Conservation (phyloP, 441 rosid species). For the Eutrema salsugineum region DNA sequence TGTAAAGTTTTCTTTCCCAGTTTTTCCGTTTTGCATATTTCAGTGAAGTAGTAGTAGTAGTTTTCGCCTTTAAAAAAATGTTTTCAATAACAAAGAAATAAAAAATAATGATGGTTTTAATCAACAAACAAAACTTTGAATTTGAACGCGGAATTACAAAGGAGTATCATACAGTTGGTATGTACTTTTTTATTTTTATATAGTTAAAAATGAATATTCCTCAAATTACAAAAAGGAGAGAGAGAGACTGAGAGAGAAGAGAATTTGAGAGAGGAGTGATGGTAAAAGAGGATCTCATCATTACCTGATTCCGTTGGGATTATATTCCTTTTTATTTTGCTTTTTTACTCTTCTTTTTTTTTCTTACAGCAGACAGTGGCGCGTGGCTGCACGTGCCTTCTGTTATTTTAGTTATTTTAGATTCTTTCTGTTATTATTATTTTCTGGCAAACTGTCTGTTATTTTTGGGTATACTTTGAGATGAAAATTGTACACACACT, state of each 20-base stretch:
- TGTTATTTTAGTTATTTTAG: slow-evolving; percentile 21
- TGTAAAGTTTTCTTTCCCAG: background rate
- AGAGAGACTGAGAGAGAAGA: background rate
- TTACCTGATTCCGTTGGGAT: slow-evolving; percentile 38
- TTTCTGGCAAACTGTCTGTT: background rate
- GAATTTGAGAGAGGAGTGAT: background rate
- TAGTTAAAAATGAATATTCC: background rate
- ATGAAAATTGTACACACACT: background rate
- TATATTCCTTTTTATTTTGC: slow-evolving; percentile 17
- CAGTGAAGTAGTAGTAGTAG: no score
- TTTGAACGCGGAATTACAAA: no score
- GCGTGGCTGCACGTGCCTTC: slow-evolving; percentile 29
- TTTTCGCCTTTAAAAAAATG: no score
- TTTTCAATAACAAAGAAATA: no score
- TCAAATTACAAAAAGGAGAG: background rate
- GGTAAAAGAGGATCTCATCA: slow-evolving; percentile 30
- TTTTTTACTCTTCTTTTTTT: background rate
- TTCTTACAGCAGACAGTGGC: slow-evolving; percentile 19
- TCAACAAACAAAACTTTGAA: background rate
- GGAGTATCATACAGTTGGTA: slow-evolving; percentile 10
- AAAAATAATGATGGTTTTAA: background rate
- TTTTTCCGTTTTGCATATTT: background rate
- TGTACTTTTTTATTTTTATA: slow-evolving; percentile 7
- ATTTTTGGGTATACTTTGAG: background rate
- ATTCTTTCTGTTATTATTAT: background rate